phyloP scores from a whole-genome alignment of 2,329 filamentous ascomycete genomes.

The Botrytis byssoidea region DNA sequence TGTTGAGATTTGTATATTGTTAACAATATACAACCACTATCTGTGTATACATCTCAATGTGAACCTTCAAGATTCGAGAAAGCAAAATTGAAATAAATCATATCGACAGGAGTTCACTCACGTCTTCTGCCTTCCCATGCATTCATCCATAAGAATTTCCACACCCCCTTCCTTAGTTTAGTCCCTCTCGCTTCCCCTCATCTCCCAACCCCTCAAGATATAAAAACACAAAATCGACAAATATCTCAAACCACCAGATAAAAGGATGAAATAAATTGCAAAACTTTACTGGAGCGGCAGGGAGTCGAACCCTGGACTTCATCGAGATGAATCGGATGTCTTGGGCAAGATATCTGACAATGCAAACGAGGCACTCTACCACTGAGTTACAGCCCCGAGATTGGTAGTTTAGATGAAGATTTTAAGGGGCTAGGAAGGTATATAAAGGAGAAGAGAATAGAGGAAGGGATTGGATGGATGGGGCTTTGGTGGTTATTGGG shows the following conservation, averaged over 20 bases:
- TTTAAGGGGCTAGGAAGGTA: accelerated
- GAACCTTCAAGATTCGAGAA: not conserved
- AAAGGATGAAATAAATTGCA: not conserved
- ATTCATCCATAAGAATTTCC: not conserved
- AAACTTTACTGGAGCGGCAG: not conserved
- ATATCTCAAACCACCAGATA: not conserved
- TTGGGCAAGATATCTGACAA: not conserved
- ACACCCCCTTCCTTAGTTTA: not conserved
- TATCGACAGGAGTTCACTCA: not conserved
- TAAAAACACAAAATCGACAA: not conserved
- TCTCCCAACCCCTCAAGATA: not conserved
- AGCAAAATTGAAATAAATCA: not conserved
- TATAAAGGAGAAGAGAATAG: accelerated
- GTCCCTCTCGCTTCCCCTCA: not conserved
- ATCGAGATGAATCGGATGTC: not conserved
- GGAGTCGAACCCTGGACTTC: slow-evolving; percentile 12
- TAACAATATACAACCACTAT: too few relatives aligned
- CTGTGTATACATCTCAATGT: not conserved
- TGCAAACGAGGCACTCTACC: slow-evolving; percentile 13
- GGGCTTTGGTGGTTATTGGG: not conserved
- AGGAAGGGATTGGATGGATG: too few relatives aligned
- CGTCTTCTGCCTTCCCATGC: not conserved
- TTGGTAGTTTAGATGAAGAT: not conserved
- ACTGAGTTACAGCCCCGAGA: slow-evolving; percentile 5
- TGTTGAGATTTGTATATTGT: not conserved